These are phyloP conservation scores for Chaetomium cochliodes DNA, from an alignment of 495 filamentous ascomycete genomes.

Conservation along the genomic window DNA sequence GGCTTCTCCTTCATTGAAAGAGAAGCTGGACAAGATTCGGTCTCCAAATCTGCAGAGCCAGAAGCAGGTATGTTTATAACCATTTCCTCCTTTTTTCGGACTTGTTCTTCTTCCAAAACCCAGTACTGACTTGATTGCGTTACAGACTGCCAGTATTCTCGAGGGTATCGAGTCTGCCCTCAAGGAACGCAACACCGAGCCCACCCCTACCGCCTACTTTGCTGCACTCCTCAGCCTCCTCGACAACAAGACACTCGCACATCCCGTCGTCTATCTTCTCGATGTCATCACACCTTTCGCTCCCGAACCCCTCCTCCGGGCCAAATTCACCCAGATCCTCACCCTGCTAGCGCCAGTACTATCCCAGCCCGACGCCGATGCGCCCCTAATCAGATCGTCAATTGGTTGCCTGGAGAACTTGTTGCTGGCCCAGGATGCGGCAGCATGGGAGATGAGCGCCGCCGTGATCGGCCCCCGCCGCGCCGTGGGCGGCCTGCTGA, in stretches of 20 bases:
- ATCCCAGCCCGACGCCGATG: conserved; percentile 76
- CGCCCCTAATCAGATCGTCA: conserved; percentile 80
- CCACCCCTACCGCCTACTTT: conserved; percentile 88
- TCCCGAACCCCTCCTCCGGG: conserved; percentile 78
- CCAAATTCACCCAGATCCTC: conserved; percentile 92
- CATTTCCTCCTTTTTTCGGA: conserved; percentile 3
- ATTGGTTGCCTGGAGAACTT: conserved; percentile 90
- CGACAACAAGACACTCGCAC: conserved; percentile 79
- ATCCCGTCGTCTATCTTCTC: conserved; percentile 92
- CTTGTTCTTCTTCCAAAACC: not conserved
- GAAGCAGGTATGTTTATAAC: conserved; percentile 64
- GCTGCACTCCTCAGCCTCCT: conserved; percentile 92
- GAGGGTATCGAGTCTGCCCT: conserved; percentile 90
- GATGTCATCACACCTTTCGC: conserved; percentile 82
- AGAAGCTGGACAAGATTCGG: conserved; percentile 93
- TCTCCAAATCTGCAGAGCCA: conserved; percentile 94
- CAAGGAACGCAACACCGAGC: conserved; percentile 75
- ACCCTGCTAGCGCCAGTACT: conserved; percentile 79
- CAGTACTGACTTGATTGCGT: conserved; percentile 17
- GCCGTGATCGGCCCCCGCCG: conserved; percentile 83
- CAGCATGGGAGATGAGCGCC: conserved; percentile 81
- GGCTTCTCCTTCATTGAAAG: conserved; percentile 67
- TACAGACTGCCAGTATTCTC: conserved; percentile 80
- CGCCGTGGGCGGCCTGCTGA: conserved; percentile 82
- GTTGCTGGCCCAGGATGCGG: conserved; percentile 79